A percentile compares a stretch with the other conserved stretches of the same genome.
These are phyloP conservation scores for Globisporangium spiculum DNA, from an alignment of 352 stramenopile species.

Conservation along the genomic window DNA sequence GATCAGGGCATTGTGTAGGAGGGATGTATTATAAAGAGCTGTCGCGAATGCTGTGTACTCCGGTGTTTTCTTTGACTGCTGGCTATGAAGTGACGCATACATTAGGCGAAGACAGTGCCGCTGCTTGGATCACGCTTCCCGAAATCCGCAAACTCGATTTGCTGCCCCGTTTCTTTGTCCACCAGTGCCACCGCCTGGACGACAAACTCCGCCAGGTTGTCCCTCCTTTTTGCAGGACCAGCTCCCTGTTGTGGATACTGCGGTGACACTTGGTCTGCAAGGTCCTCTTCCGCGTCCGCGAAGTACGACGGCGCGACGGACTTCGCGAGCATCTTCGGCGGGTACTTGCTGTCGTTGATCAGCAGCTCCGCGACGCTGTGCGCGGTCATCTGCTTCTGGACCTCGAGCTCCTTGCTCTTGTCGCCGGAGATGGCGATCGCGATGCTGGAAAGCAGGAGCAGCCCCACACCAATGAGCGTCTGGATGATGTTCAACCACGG, in stretches of 20 bases:
- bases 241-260: not conserved
- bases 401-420: not conserved
- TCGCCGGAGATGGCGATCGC: not conserved
- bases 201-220: not conserved
- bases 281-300: not conserved
- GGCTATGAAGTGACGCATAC: not conserved
- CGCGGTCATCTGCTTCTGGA: not conserved
- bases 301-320: slow-evolving; percentile 21
- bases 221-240: not conserved
- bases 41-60: not conserved
- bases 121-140: not conserved
- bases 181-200: not conserved
- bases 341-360: slow-evolving; percentile 15
- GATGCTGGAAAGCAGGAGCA: not conserved
- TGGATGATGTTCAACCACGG: slow-evolving; percentile 1
- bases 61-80: not conserved
- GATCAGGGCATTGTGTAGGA: too few species aligned
- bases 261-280: not conserved
- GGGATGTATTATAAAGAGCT: not conserved
- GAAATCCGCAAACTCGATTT: not conserved
- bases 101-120: slow-evolving; percentile 2
- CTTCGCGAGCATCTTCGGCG: slow-evolving; percentile 10
- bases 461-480: not conserved
- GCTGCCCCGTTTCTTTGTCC: not conserved
- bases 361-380: slow-evolving; percentile 5